A percentile compares a stretch with the other conserved stretches of the same genome.
Evolutionary conservation across 306 rosid genomes (phyloP).

Genomic region (Corylus americana): DNA sequence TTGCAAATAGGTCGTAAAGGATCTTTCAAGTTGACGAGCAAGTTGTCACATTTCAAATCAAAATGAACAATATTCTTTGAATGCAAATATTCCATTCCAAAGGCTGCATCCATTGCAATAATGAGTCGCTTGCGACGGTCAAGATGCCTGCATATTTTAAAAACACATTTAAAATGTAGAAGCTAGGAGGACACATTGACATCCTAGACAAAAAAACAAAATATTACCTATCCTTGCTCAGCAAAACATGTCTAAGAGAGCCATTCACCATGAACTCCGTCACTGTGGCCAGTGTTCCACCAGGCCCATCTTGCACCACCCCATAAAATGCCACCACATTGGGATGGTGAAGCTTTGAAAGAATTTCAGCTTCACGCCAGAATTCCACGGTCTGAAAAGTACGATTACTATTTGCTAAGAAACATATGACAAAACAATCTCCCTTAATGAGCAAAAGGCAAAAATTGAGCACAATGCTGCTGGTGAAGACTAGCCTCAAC

Average conservation of each 20-base stretch:
- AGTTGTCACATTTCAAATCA: conserved; percentile 89
- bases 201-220: conserved; percentile 13
- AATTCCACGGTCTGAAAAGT: conserved; percentile 67
- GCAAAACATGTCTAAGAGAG: conserved; percentile 75
- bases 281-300: conserved; percentile 82
- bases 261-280: conserved; percentile 93
- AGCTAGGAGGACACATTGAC: conserved; percentile 20
- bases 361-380: conserved; percentile 88
- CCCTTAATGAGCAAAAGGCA: neutral
- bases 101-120: conserved; percentile 95
- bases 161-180: conserved; percentile 20
- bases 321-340: conserved; percentile 82
- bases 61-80: conserved; percentile 88
- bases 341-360: conserved; percentile 89
- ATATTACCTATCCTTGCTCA: conserved; percentile 70
- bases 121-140: conserved; percentile 87
- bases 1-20: conserved; percentile 87
- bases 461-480: conserved; percentile 1
- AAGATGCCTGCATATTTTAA: conserved; percentile 53
- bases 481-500: conserved; percentile 10
- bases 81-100: conserved; percentile 95
- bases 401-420: conserved; percentile 3
- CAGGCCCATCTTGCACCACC: conserved; percentile 74
- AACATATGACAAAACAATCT: conserved; percentile 12
- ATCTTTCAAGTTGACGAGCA: conserved; percentile 86